A percentile compares a stretch with the other conserved stretches of the same genome.
phyloP scores from a whole-genome alignment of 202 grass and related monocot species.

The Bolboschoenoplectus hybrid region DNA sequence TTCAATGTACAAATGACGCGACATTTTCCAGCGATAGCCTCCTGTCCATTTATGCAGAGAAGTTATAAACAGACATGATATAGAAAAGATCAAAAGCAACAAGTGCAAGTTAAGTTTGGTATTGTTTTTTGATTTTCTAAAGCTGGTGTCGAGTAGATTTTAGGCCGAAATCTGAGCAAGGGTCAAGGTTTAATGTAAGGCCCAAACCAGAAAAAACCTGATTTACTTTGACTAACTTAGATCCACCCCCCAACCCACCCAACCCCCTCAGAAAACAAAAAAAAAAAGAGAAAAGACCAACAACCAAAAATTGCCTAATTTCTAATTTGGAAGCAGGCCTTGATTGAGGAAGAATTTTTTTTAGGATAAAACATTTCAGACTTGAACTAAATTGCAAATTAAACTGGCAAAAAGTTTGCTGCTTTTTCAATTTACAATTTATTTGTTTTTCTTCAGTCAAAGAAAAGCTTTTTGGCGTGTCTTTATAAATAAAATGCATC shows the following conservation, averaged over 20 bases:
- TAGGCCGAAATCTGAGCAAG: not conserved
- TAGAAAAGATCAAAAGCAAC: constrained; percentile 9
- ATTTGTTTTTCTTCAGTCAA: too few relatives aligned
- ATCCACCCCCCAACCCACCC: not conserved
- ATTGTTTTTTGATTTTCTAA: not conserved
- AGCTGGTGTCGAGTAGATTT: not conserved
- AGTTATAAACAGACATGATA: constrained; percentile 4
- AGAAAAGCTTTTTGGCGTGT: too few relatives aligned
- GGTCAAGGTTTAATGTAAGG: not conserved
- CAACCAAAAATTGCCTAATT: not conserved
- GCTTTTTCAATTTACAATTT: too few relatives aligned
- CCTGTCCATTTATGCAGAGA: constrained; percentile 45
- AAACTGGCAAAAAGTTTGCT: too few relatives aligned
- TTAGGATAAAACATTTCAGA: too few relatives aligned
- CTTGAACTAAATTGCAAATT: too few relatives aligned
- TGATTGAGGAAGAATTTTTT: too few relatives aligned
- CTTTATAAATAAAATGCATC: too few relatives aligned
- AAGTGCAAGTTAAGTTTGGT: not conserved
- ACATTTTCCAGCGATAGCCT: constrained; percentile 88
- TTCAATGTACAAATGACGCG: constrained; percentile 80
- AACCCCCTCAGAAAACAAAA: not conserved
- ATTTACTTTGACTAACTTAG: not conserved
- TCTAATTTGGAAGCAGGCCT: too few relatives aligned
- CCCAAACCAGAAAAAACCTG: not conserved
- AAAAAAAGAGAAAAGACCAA: not conserved